Percentiles rank a stretch among this genome's conserved stretches.
Conservation (phyloP, 1,139 yeast species). For the Protomyces gravidus region DNA sequence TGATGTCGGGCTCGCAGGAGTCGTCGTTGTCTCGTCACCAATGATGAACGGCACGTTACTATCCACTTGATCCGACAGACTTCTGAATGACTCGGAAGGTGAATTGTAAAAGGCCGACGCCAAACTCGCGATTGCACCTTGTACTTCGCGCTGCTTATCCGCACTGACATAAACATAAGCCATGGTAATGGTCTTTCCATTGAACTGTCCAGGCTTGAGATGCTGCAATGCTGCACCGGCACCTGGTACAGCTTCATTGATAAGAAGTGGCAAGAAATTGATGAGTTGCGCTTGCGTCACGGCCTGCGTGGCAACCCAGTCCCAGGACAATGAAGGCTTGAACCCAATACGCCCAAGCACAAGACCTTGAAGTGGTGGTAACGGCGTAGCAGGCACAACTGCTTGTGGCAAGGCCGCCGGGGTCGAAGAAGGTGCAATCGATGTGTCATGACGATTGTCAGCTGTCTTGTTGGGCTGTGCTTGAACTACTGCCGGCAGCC, state of each 20-base stretch:
- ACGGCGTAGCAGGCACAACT: neutral
- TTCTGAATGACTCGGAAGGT: neutral
- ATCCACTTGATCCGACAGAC: neutral
- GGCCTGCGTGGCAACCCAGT: neutral
- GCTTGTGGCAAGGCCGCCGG: neutral
- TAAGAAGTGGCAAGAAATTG: neutral
- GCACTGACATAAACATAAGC: neutral
- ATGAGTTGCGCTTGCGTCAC: neutral
- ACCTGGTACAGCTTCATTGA: neutral
- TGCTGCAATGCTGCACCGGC: neutral
- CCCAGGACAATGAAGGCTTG: neutral
- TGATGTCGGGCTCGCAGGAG: neutral
- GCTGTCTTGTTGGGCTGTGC: too few species aligned
- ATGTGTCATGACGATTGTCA: neutral
- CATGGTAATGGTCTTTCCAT: neutral
- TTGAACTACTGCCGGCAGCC: conserved; percentile 36
- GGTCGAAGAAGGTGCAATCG: neutral
- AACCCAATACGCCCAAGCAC: neutral
- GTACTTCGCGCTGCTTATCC: neutral
- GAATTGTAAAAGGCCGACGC: neutral
- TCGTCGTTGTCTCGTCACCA: neutral
- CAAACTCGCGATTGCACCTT: neutral
- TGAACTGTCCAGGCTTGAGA: neutral
- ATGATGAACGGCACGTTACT: neutral
- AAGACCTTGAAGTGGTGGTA: neutral